Percentiles rank a stretch among this genome's conserved stretches.
phyloP scores from a whole-genome alignment of 345 rosid species.

The Clausena lansium region DNA sequence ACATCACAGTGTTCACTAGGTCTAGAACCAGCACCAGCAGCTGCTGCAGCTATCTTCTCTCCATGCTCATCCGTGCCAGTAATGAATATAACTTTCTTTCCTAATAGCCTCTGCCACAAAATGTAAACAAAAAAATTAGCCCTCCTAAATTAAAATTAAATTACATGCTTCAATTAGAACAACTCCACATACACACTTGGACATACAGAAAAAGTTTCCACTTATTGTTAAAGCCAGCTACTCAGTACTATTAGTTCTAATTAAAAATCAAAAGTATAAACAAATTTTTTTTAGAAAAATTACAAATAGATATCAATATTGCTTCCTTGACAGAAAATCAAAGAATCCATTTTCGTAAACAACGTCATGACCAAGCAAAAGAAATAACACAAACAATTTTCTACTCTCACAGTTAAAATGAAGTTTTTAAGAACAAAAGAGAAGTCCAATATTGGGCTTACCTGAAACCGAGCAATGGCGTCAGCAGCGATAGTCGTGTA shows the following conservation, averaged over 20 bases:
- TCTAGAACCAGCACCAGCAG: slow-evolving; percentile 57
- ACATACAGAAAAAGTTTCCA: not conserved
- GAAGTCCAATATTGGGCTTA: slow-evolving; percentile 9
- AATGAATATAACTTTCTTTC: slow-evolving; percentile 75
- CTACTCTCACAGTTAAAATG: not conserved
- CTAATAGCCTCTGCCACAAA: slow-evolving; percentile 75
- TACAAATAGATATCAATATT: not conserved
- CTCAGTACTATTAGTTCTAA: not conserved
- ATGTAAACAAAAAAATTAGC: slow-evolving; percentile 12
- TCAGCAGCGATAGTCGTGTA: slow-evolving; percentile 97
- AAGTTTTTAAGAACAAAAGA: not conserved
- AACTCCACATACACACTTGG: not conserved
- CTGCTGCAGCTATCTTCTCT: slow-evolving; percentile 89
- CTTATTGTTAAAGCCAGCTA: not conserved
- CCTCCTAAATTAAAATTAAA: not conserved
- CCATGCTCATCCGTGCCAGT: slow-evolving; percentile 98
- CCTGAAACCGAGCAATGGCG: slow-evolving; percentile 95
- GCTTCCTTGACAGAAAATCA: not conserved
- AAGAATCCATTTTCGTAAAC: not conserved
- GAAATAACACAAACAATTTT: not conserved
- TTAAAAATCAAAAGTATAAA: not conserved
- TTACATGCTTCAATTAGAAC: not conserved
- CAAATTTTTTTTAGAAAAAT: not conserved
- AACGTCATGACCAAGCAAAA: not conserved
- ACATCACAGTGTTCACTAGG: slow-evolving; percentile 86